Base-by-base conservation (phyloP, 176 grass and related monocot species). In the Olyra latifolia region DNA sequence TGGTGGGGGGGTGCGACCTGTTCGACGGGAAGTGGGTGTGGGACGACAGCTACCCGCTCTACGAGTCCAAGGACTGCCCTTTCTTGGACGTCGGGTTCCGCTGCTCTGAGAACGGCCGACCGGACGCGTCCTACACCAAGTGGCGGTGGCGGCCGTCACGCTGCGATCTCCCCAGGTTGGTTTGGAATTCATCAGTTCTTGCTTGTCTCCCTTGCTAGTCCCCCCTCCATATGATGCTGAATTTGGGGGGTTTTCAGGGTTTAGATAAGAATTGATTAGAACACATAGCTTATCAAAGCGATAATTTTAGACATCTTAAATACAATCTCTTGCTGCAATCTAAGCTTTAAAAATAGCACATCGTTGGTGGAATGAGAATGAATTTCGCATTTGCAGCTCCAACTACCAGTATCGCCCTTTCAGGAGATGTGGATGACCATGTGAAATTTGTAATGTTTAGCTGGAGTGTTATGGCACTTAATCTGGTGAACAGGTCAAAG, bases 1-100 rank as follows among this genome's bases (percentile, higher is more conserved):
- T 3, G 61, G 67, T 1, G 11, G 74, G 41, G 42, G 80, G 80
- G 23, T 99, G 92, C 86, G 90, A 99, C 84, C 80, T 89, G 90
- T 99, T 91, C 76, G 90, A 99, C 56, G 96, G 96, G 43, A 42
- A 91, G 13, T 99, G 96, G 96, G 86, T 93, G 63, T 89, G 86
- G 92, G 90, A 91, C 67, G 86, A 91, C 27, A 53, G 44, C 8
- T 95, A 95, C 81, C 96, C 92, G 57, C 90, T 95, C 6, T 95
- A 99, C 74, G 27, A 91, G 24, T 99, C 96, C 29, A 83, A 41
- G 77, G 80, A 89, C 59, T 99, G 96, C 66, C 86, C 81, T 7
- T 99, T 99, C 82, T 41, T 99, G 30, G 92, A 99, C 75, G 23
- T 23, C 61, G 96, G 84, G 3, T 95, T 93, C 79, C 87, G 96